Evolutionary conservation across 305 asterid genomes (phyloP).

Genomic region (Solanum hybrid): DNA sequence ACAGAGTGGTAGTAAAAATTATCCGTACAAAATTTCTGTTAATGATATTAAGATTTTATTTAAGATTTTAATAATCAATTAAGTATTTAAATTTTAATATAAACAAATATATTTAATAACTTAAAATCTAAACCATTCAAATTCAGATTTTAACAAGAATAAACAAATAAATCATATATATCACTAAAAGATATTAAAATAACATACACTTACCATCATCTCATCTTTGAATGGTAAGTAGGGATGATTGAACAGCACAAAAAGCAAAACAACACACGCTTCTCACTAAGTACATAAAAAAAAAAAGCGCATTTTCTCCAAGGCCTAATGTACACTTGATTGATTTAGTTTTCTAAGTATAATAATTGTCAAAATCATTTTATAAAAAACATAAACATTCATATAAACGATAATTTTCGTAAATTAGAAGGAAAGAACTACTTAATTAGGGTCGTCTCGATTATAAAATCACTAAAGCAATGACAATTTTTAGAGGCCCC

Average conservation of each 20-base stretch:
- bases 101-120: neutral
- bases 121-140: neutral
- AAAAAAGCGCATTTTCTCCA: too few species aligned
- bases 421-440: neutral
- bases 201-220: neutral
- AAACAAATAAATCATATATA: neutral
- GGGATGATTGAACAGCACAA: neutral
- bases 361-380: neutral
- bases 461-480: neutral
- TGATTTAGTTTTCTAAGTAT: neutral
- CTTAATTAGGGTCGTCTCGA: neutral
- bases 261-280: neutral
- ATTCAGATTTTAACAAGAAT: too few species aligned
- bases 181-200: neutral
- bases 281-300: neutral
- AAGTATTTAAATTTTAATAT: too few species aligned
- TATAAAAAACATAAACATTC: neutral
- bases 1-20: neutral
- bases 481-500: neutral
- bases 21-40: neutral
- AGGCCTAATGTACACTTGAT: neutral
- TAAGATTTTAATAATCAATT: neutral
- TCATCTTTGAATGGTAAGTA: neutral
- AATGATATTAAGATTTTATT: too few species aligned
- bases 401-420: neutral